These are phyloP conservation scores for Naegleria fowleri DNA, from an alignment of 208 protist species.

Conservation along the genomic window DNA sequence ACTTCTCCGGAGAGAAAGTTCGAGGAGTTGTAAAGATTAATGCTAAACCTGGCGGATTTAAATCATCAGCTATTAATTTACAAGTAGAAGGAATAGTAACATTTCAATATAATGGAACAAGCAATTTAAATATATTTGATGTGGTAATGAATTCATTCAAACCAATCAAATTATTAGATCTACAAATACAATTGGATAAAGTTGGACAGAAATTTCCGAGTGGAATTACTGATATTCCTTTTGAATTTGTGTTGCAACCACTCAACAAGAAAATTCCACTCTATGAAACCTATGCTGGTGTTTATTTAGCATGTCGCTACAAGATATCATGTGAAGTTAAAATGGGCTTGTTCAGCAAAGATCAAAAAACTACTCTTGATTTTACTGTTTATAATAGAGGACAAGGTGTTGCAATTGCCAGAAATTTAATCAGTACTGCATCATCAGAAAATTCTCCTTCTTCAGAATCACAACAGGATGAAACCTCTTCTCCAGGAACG, in stretches of 20 bases:
- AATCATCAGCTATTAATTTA: neutral
- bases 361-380: slow-evolving; percentile 48
- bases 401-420: neutral
- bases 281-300: slow-evolving; percentile 67
- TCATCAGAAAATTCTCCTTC: neutral
- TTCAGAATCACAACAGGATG: neutral
- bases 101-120: slow-evolving; percentile 24
- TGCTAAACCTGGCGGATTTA: neutral
- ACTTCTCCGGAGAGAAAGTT: slow-evolving; percentile 16
- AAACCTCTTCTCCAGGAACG: neutral
- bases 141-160: slow-evolving; percentile 49
- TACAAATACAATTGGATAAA: slow-evolving; percentile 34
- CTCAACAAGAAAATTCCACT: slow-evolving; percentile 35
- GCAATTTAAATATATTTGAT: slow-evolving; percentile 23
- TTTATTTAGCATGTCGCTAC: slow-evolving; percentile 67
- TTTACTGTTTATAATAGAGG: slow-evolving; percentile 58
- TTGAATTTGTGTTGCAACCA: slow-evolving; percentile 64
- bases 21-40: neutral
- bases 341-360: slow-evolving; percentile 57
- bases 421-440: neutral
- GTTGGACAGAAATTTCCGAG: slow-evolving; percentile 49
- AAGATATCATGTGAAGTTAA: slow-evolving; percentile 49
- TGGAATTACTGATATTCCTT: slow-evolving; percentile 63
- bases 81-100: neutral
- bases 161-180: slow-evolving; percentile 56